A percentile compares a stretch with the other conserved stretches of the same genome.
Evolutionary conservation across 257 asterid species (phyloP).

Genomic region (Coffea eugenioides): DNA sequence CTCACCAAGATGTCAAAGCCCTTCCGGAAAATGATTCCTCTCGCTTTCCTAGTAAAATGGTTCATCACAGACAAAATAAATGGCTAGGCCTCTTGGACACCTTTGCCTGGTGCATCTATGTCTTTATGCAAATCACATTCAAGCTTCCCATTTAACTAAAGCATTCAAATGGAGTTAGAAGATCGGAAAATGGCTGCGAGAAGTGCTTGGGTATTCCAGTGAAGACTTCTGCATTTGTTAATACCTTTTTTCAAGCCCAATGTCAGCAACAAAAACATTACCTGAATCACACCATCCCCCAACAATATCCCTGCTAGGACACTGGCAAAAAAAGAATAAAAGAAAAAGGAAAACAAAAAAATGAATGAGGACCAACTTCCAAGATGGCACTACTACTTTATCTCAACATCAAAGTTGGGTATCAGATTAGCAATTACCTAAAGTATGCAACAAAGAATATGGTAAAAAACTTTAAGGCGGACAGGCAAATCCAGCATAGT

Average conservation of each 20-base stretch:
- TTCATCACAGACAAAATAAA: neutral
- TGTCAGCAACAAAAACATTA: constrained; percentile 38
- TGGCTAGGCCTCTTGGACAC: neutral
- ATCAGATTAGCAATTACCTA: neutral
- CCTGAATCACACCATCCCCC: constrained; percentile 54
- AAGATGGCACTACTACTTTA: too few relatives aligned
- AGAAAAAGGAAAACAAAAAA: neutral
- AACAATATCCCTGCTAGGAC: constrained; percentile 33
- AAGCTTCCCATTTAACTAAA: neutral
- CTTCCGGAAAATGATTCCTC: neutral
- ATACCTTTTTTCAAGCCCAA: constrained; percentile 7
- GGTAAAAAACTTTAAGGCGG: neutral
- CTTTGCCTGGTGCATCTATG: neutral
- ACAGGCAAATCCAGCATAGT: neutral
- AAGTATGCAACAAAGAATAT: neutral
- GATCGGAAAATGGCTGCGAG: neutral
- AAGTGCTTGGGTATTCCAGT: neutral
- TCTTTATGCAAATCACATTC: neutral
- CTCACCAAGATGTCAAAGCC: neutral
- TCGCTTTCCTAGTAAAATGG: neutral
- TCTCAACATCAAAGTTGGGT: neutral
- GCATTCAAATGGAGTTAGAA: neutral
- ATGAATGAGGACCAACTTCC: neutral
- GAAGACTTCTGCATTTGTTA: constrained; percentile 2
- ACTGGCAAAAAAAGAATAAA: constrained; percentile 15